Base-by-base conservation (phyloP, 768 basidiomycete species). In the Butyriboletus loyo region DNA sequence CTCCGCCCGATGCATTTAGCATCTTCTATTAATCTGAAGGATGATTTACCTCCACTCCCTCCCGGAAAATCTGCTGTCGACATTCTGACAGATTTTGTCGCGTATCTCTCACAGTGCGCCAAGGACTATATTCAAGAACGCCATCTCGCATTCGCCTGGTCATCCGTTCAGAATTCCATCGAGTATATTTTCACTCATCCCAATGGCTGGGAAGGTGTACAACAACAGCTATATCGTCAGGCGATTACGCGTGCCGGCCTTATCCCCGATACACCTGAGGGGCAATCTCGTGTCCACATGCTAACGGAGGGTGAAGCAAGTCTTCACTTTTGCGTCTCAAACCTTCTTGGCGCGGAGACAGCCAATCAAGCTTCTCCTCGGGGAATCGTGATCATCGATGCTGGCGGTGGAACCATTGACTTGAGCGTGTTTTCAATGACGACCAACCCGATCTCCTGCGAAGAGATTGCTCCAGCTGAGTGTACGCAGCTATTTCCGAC, bases 271-370 rank as follows among this genome's bases (percentile, higher is more conserved):
- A 50, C 53, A 4, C 36, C 30, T 1, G 57, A 56, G 36, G 64
- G 55, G 0, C 53, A 45, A 37, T 47, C 52, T 0, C 56, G 60
- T 13, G 53, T 67, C 25, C 24, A 46, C 34, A n/a, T 36, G 35
- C 35, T 36, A n/a, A 36, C 35, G 35, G 35, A 34, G 27, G 27
- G 27, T 7, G 27, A 27, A 60, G 62, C 62, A 6, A 57, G 58
- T 35, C 50, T 63, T 43, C 58, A 61, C 34, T 63, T 53, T 51
- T 81, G 79, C 39, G 68, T 81, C 22, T 59, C 70, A 35, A 76
- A 69, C 43, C 73, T 76, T 19, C 28, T 32, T 19, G n/a, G 17
- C 9, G n/a, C 24, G 1, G 36, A 60, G 24, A 35, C 25, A 8
- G 27, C 5, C 2, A 17, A 21, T 14, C 32, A 28, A 17, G n/a